phyloP scores from a whole-genome alignment of 2,329 filamentous ascomycete species.

The Aspergillus fumigatus region DNA sequence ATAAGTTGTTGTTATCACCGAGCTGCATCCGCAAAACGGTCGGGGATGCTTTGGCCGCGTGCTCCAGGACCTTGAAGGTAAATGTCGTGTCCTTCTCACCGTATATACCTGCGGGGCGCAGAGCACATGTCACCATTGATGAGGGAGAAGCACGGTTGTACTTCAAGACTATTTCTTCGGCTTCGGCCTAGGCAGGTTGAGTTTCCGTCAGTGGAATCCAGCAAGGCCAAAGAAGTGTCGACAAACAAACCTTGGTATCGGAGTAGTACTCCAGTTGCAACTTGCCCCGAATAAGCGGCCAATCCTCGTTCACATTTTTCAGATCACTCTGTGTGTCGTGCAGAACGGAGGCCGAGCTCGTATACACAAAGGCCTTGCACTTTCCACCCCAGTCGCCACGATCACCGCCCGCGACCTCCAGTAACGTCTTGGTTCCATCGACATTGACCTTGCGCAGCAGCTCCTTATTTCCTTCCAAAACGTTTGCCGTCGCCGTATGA shows the following conservation, averaged over 20 bases:
- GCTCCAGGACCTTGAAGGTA: slow-evolving; percentile 68
- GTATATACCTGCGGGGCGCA: slow-evolving; percentile 86
- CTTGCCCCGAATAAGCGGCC: slow-evolving; percentile 68
- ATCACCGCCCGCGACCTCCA: slow-evolving; percentile 64
- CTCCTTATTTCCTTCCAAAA: slow-evolving; percentile 49
- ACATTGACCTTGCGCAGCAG: slow-evolving; percentile 81
- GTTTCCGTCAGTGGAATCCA: not conserved
- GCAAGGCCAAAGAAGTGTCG: not conserved
- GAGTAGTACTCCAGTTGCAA: slow-evolving; percentile 79
- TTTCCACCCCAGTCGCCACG: slow-evolving; percentile 57
- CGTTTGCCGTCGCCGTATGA: slow-evolving; percentile 76
- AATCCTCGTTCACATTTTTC: slow-evolving; percentile 78
- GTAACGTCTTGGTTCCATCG: slow-evolving; percentile 71
- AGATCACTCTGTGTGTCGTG: slow-evolving; percentile 76
- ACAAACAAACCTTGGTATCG: slow-evolving; percentile 68
- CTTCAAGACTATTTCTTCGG: slow-evolving; percentile 73
- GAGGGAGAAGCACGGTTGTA: slow-evolving; percentile 61
- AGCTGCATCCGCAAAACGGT: slow-evolving; percentile 73
- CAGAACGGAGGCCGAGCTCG: slow-evolving; percentile 81
- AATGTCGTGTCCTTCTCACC: slow-evolving; percentile 81
- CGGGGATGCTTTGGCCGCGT: slow-evolving; percentile 54
- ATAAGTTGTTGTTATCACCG: slow-evolving; percentile 66
- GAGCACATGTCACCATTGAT: slow-evolving; percentile 68
- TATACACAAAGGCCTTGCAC: slow-evolving; percentile 77
- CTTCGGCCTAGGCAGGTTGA: slow-evolving; percentile 56